These are phyloP conservation scores for Citrus glauca DNA, from an alignment of 345 rosid species.

Conservation along the genomic window DNA sequence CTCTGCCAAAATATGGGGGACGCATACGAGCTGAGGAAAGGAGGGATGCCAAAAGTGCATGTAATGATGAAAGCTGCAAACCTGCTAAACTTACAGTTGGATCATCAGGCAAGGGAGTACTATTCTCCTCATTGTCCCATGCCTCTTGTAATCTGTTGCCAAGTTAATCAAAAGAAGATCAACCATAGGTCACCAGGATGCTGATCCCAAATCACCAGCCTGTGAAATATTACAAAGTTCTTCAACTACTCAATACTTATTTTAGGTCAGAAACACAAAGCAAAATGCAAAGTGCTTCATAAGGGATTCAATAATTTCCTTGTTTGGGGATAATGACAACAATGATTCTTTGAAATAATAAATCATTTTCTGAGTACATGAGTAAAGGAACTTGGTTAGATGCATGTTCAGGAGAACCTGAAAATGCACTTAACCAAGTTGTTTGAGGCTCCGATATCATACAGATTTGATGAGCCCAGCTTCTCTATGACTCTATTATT, in stretches of 20 bases:
- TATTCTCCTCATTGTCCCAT: conserved; percentile 44
- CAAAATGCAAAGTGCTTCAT: not conserved
- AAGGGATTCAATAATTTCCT: not conserved
- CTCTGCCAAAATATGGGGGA: conserved; percentile 55
- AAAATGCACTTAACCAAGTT: not conserved
- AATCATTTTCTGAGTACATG: not conserved
- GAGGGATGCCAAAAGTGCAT: conserved; percentile 67
- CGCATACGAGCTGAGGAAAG: conserved; percentile 60
- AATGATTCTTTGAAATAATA: not conserved
- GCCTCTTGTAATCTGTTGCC: conserved; percentile 48
- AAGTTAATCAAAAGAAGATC: conserved; percentile 57
- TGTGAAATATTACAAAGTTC: conserved; percentile 18
- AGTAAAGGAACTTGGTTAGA: not conserved
- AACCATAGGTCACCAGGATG: conserved; percentile 55
- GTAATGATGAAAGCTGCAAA: conserved; percentile 70
- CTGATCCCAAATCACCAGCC: conserved; percentile 70
- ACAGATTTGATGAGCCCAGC: not conserved
- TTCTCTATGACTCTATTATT: not conserved
- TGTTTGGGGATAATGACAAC: not conserved
- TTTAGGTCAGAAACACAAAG: not conserved
- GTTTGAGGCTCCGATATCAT: not conserved
- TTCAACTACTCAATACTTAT: not conserved
- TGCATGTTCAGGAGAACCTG: not conserved
- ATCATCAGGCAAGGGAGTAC: conserved; percentile 27
- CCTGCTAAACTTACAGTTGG: conserved; percentile 32